Base-by-base conservation (phyloP, 1,284 basidiomycete genomes). In the Mycosarcoma mackinlayi region DNA sequence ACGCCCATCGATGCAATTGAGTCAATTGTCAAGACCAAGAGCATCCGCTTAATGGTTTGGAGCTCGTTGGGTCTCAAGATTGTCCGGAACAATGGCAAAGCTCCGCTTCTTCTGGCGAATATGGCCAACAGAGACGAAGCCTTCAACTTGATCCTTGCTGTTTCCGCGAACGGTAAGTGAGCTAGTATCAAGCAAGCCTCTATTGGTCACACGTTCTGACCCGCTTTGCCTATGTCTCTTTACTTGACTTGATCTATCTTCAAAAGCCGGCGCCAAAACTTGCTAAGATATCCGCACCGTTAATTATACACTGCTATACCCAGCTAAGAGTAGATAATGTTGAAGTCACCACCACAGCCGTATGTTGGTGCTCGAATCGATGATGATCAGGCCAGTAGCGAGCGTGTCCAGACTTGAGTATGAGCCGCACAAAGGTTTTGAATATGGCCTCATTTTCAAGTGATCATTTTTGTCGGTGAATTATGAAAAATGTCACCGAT, bases 41-140 rank as follows among this genome's bases (percentile, higher is more conserved):
- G 51, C 30, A 75, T 75, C 18, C 61, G 75, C 6, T 54, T 82
- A 13, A 60, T 65, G 55, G 54, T 81, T 2, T 82, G 79, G 78
- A 71, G 65, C 58, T 73, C 67, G 37, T 31, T 73, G 13, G 80
- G 80, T 1, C 61, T 82, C 42, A 76, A 81, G 59, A 57, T 82
- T 11, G 63, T 66, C 6, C 60, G 78, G 30, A 70, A 61, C 27
- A 75, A 76, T 30, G 73, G 75, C 1, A 74, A 78, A 54, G 40
- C 62, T 27, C 54, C 74, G 13, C 45, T 81, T 13, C 53, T 76
- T 18, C 61, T 82, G 28, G 60, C 74, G 8, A 82, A 82, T 33
- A 50, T 82, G 63, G 46, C 68, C 33, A 71, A 78, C 33, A 62
- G 80, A n/a, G 78, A 82, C 45, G 78, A 82, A 35, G 75, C 77